Conservation (phyloP, 257 asterid species). For the Henckelia pumila region DNA sequence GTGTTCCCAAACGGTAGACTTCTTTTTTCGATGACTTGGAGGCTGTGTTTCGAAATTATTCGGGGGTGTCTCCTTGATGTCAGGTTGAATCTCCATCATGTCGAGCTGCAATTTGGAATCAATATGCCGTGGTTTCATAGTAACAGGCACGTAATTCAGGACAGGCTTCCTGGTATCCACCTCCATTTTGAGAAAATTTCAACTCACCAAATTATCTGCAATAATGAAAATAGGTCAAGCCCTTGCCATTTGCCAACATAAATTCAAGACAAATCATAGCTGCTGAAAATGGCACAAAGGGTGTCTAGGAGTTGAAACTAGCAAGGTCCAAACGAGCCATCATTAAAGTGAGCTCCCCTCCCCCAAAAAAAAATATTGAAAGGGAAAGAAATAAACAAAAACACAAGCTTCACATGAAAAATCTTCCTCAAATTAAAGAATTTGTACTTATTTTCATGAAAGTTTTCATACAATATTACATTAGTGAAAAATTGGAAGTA, state of each 20-base stretch:
- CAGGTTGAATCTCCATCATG: slow-evolving; percentile 31
- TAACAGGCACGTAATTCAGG: slow-evolving; percentile 53
- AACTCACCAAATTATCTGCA: slow-evolving; percentile 24
- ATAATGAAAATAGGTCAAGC: background rate
- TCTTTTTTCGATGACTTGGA: slow-evolving; percentile 72
- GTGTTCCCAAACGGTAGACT: slow-evolving; percentile 96
- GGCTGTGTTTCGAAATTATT: slow-evolving; percentile 35
- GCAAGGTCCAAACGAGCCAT: too few relatives aligned
- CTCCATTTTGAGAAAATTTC: slow-evolving; percentile 34
- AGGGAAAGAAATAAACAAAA: too few relatives aligned
- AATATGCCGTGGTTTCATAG: slow-evolving; percentile 45
- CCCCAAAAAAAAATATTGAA: background rate
- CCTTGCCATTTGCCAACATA: background rate
- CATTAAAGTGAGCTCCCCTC: background rate
- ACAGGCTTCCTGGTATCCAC: slow-evolving; percentile 33
- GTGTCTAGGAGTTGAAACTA: too few relatives aligned
- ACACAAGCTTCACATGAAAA: too few relatives aligned
- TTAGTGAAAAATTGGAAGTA: too few relatives aligned
- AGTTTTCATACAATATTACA: too few relatives aligned
- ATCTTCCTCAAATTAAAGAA: too few relatives aligned
- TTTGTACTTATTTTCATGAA: too few relatives aligned
- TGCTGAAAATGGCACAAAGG: background rate
- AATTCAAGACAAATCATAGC: background rate
- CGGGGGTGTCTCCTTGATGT: slow-evolving; percentile 30
- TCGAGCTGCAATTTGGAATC: slow-evolving; percentile 51